Conservation (phyloP, 176 grass and related monocot genomes). For the Carex littledalei region DNA sequence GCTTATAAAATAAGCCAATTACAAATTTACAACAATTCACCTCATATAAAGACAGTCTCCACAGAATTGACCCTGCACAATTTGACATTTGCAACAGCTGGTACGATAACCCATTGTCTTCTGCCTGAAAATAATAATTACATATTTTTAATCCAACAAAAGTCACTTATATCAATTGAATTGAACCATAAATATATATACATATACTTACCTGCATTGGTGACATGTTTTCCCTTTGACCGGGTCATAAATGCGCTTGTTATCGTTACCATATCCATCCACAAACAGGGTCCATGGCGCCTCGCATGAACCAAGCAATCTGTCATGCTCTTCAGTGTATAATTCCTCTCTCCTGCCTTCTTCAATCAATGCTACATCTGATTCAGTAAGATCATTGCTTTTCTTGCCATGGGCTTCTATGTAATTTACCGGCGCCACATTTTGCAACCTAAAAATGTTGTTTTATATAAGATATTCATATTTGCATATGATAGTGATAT, state of each 20-base stretch:
- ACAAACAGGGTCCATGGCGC: slow-evolving; percentile 69
- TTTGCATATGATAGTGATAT: neutral
- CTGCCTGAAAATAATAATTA: slow-evolving; percentile 37
- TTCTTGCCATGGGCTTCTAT: slow-evolving; percentile 18
- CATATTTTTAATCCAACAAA: neutral
- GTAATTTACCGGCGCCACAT: slow-evolving; percentile 45
- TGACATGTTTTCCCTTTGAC: slow-evolving; percentile 73
- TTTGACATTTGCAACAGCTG: slow-evolving; percentile 58
- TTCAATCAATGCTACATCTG: slow-evolving; percentile 22
- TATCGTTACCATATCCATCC: slow-evolving; percentile 44
- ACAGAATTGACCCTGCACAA: slow-evolving; percentile 91
- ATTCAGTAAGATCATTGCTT: neutral
- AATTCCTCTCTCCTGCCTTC: slow-evolving; percentile 64
- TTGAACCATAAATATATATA: too few species aligned
- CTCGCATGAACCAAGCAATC: slow-evolving; percentile 55
- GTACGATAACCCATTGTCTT: slow-evolving; percentile 88
- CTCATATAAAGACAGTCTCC: slow-evolving; percentile 96
- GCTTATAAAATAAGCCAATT: neutral
- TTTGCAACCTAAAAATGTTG: slow-evolving; percentile 47
- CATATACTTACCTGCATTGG: slow-evolving; percentile 35
- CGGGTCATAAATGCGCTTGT: slow-evolving; percentile 71
- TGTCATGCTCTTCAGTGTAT: slow-evolving; percentile 82
- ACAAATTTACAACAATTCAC: slow-evolving; percentile 11
- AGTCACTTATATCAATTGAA: neutral
- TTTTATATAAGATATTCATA: neutral